These are phyloP conservation scores for Udeniomyces megalosporus DNA, from an alignment of 768 basidiomycete species.

Conservation along the genomic window DNA sequence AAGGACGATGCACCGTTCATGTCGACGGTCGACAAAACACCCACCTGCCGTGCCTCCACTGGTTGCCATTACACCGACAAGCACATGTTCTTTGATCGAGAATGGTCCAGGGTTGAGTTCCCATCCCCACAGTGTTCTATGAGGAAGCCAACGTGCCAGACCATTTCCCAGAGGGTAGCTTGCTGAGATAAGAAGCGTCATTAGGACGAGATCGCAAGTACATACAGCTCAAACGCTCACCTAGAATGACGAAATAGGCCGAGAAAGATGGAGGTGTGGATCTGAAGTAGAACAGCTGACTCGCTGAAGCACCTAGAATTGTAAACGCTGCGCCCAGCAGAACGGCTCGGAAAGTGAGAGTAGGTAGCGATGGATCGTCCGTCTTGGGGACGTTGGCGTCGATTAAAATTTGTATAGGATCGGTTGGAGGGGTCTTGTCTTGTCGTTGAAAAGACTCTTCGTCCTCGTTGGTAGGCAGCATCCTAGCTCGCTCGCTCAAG, in stretches of 20 bases:
- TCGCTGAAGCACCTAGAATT: slow-evolving; percentile 26
- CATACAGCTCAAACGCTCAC: slow-evolving; percentile 25
- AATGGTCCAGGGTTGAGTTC: slow-evolving; percentile 28
- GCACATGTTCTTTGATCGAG: slow-evolving; percentile 26
- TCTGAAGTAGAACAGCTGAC: slow-evolving; percentile 30
- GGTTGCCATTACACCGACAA: slow-evolving; percentile 19
- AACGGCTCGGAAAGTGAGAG: slow-evolving; percentile 26
- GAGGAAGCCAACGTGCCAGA: slow-evolving; percentile 22
- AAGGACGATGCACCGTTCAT: slow-evolving; percentile 4
- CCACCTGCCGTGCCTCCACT: not conserved
- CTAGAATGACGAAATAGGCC: slow-evolving; percentile 27
- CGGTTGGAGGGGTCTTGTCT: not conserved
- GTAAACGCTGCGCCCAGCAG: slow-evolving; percentile 28
- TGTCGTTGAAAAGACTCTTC: not conserved
- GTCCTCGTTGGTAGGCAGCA: no score
- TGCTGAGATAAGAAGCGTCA: no score
- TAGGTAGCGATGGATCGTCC: slow-evolving; percentile 28
- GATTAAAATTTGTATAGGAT: not conserved
- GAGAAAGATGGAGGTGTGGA: slow-evolving; percentile 21
- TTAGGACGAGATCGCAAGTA: no score
- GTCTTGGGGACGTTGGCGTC: slow-evolving; percentile 23
- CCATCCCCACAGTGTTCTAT: slow-evolving; percentile 17
- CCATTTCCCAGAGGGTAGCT: slow-evolving; percentile 29
- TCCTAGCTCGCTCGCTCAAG: no score
- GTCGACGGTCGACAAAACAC: not conserved